A percentile compares a stretch with the other conserved stretches of the same genome.
Evolutionary conservation across 2,329 filamentous ascomycete species (phyloP).

Genomic region (Colletotrichum cereale): DNA sequence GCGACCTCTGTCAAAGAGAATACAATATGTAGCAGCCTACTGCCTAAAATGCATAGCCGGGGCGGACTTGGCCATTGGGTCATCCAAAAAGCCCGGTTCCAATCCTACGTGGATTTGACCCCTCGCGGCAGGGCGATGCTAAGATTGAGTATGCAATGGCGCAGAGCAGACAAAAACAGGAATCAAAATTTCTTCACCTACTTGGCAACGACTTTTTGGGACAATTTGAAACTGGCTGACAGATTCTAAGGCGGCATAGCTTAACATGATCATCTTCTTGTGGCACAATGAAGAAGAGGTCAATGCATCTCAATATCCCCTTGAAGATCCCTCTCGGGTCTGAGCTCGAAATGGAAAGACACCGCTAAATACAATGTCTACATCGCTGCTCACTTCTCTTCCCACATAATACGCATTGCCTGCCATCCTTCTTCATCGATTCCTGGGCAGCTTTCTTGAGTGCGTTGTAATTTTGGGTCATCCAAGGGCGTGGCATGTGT

Average conservation of each 20-base stretch:
- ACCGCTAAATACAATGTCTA: not conserved
- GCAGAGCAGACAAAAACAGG: not conserved
- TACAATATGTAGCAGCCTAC: not conserved
- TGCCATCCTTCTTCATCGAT: not conserved
- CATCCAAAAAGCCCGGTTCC: no score
- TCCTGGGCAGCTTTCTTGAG: slow-evolving; percentile 4
- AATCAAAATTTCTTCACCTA: not conserved
- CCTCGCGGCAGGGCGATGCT: not conserved
- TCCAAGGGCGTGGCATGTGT: not conserved
- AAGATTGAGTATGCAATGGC: not conserved
- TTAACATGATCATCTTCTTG: not conserved
- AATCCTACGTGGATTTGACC: no score
- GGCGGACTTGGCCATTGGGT: not conserved
- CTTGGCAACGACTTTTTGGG: not conserved
- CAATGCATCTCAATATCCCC: not conserved
- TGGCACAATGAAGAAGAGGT: not conserved
- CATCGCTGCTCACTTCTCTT: slow-evolving; percentile 5
- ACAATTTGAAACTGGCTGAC: not conserved
- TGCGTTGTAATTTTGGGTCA: not conserved
- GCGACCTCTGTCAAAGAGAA: not conserved
- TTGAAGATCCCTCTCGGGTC: not conserved
- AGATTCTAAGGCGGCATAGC: not conserved
- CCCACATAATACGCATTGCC: not conserved
- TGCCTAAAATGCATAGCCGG: not conserved
- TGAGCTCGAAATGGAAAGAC: not conserved